phyloP scores from a whole-genome alignment of 1,284 basidiomycete genomes.

The Limonomyces culmigenus region DNA sequence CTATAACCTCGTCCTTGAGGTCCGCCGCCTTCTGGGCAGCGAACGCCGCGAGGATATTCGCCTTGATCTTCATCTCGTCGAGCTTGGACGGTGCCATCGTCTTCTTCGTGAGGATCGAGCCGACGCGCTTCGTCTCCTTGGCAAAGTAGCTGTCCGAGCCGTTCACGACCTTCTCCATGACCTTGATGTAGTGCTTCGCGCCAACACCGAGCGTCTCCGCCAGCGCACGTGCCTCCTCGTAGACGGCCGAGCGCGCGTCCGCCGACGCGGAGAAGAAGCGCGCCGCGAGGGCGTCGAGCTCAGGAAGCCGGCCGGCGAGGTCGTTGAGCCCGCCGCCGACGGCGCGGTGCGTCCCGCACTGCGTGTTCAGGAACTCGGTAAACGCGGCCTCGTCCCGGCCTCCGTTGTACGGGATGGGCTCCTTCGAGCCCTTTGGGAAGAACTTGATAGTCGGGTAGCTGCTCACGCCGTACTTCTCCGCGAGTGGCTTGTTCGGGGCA shows the following conservation, averaged over 20 bases:
- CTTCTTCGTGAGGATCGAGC: conserved; percentile 57
- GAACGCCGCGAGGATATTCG: conserved; percentile 75
- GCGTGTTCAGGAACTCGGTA: conserved; percentile 66
- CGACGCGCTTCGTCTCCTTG: conserved; percentile 74
- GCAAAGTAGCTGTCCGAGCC: conserved; percentile 64
- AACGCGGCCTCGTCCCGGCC: conserved; percentile 55
- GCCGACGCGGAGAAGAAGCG: conserved; percentile 57
- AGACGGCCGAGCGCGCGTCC: conserved; percentile 39
- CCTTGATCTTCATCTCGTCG: conserved; percentile 88
- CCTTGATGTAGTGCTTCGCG: conserved; percentile 74
- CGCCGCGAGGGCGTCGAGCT: conserved; percentile 66
- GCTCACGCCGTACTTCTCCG: conserved; percentile 55
- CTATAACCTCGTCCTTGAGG: no score
- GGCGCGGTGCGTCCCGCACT: conserved; percentile 75
- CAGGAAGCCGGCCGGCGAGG: conserved; percentile 65
- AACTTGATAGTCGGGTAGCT: conserved; percentile 90
- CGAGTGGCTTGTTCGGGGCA: conserved; percentile 59
- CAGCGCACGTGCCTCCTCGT: conserved; percentile 40
- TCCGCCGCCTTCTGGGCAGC: conserved; percentile 31
- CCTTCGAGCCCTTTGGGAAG: conserved; percentile 57
- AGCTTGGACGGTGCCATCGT: conserved; percentile 63
- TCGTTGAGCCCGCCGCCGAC: conserved; percentile 70
- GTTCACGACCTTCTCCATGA: conserved; percentile 79
- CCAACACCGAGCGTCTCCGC: conserved; percentile 28
- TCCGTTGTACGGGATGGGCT: conserved; percentile 52